phyloP scores from a whole-genome alignment of 1,284 basidiomycete genomes.

The Fistulina hepatica region DNA sequence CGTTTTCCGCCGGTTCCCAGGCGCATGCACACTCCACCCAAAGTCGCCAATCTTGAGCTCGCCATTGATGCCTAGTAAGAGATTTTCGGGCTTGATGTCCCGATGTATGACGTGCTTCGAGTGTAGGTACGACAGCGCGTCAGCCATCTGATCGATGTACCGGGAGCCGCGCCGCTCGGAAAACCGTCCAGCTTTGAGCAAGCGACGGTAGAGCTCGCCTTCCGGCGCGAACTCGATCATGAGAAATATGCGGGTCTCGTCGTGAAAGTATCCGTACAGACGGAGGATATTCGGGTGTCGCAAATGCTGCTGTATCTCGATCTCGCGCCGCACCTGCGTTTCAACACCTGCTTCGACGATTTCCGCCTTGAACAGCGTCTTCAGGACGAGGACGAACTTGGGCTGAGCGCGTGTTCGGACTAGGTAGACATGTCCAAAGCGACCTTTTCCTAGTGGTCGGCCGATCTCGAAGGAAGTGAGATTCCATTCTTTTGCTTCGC shows the following conservation, averaged over 20 bases:
- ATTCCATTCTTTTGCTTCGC: constrained; percentile 64
- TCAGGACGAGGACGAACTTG: constrained; percentile 92
- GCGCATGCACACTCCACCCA: constrained; percentile 98
- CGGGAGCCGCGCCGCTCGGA: constrained; percentile 78
- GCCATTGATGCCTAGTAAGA: constrained; percentile 89
- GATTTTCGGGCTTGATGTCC: constrained; percentile 98
- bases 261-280: constrained; percentile 95
- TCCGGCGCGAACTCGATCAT: constrained; percentile 96
- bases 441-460: constrained; percentile 92
- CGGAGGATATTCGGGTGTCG: constrained; percentile 93
- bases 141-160: constrained; percentile 98
- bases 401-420: constrained; percentile 85
- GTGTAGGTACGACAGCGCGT: constrained; percentile 89
- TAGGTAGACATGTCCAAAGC: constrained; percentile 98
- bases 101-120: constrained; percentile 96
- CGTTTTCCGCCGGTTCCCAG: constrained; percentile 79
- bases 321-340: constrained; percentile 92
- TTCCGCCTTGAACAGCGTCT: constrained; percentile 96
- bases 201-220: constrained; percentile 93
- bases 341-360: constrained; percentile 82
- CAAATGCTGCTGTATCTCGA: constrained; percentile 97
- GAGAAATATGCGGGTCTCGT: constrained; percentile 94
- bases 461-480: constrained; percentile 90
- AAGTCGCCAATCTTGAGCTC: constrained; percentile 99
- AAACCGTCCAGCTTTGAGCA: constrained; percentile 79